Percentiles rank a stretch among this genome's conserved stretches.
Conservation (phyloP, 441 rosid genomes). For the Croton setiger region DNA sequence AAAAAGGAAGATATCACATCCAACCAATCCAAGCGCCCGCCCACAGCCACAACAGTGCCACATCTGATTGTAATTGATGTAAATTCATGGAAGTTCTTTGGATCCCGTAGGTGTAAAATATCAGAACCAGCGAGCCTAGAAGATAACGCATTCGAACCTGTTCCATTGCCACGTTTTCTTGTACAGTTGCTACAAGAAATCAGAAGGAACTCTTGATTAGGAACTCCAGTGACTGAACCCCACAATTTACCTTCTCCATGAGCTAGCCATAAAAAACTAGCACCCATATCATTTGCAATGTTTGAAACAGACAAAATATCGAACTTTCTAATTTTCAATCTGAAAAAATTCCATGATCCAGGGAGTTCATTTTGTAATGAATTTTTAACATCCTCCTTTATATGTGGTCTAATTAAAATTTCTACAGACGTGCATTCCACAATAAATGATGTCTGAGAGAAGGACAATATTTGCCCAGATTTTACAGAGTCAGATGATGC, state of each 20-base stretch:
- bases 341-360: constrained; percentile 77
- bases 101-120: constrained; percentile 67
- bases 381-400: constrained; percentile 41
- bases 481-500: background rate
- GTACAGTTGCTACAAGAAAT: constrained; percentile 84
- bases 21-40: constrained; percentile 98
- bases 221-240: constrained; percentile 70
- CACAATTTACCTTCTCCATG: constrained; percentile 80
- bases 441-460: constrained; percentile 57
- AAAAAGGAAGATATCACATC: constrained; percentile 72
- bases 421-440: constrained; percentile 80
- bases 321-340: constrained; percentile 58
- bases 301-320: constrained; percentile 67
- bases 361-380: constrained; percentile 86
- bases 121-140: constrained; percentile 84
- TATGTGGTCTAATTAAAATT: constrained; percentile 62
- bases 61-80: constrained; percentile 69
- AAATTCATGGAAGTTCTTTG: constrained; percentile 43
- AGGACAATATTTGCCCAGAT: constrained; percentile 16
- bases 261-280: constrained; percentile 75
- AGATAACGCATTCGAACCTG: constrained; percentile 89
- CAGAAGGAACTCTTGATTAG: constrained; percentile 61
- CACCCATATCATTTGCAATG: constrained; percentile 61
- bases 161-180: constrained; percentile 94
- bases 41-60: constrained; percentile 77